Evolutionary conservation across 768 basidiomycete genomes (phyloP), one percentile per base, ranked within the genome.

Genomic region (Boletus tylopilopsis): DNA sequence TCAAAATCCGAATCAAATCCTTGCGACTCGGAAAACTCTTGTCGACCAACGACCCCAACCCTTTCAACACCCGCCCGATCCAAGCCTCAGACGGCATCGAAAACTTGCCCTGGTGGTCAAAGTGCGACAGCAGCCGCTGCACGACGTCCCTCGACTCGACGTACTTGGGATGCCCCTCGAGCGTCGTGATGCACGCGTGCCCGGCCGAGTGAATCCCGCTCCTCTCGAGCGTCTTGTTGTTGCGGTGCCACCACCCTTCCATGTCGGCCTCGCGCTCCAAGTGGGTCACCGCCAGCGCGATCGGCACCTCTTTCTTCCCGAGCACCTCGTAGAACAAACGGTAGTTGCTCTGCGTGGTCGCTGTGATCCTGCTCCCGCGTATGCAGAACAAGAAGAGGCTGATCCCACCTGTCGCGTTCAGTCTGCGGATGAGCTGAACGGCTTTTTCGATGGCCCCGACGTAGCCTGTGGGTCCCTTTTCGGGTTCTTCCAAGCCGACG

Each of bases 341-440:
- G 11, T 63, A 63, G 36, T 61, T 61, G 54, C 60, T 60, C 40
- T 63, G 61, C 1, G 55, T 49, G 3, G 59, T 62, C 25, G 55
- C 55, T 6, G 61, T 62, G 24, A 74, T 62, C 51, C 72, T 58
- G 15, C 71, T 69, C 1, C 66, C 71, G 12, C 71, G 68, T 37
- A 76, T 70, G 33, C 69, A 68, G 51, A 67, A 75, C 15, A 76
- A 40, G 3, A 76, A 69, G 5, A 76, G 65, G 55, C 59, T 70
- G 45, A 76, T 61, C 0, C 76, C 75, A 0, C 62, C 69, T 18
- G 55, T 44, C 22, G 39, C 50, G 16, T 58, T 59, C 29, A 76
- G 55, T 12, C 53, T 52, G 24, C 59, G 58, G 40, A 77, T 62
- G 11, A 77, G 69, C 9, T 48, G 23, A 18, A 68, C 60, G 5